Base-by-base conservation (phyloP, 768 basidiomycete species). In the Lactifluus echinatus region DNA sequence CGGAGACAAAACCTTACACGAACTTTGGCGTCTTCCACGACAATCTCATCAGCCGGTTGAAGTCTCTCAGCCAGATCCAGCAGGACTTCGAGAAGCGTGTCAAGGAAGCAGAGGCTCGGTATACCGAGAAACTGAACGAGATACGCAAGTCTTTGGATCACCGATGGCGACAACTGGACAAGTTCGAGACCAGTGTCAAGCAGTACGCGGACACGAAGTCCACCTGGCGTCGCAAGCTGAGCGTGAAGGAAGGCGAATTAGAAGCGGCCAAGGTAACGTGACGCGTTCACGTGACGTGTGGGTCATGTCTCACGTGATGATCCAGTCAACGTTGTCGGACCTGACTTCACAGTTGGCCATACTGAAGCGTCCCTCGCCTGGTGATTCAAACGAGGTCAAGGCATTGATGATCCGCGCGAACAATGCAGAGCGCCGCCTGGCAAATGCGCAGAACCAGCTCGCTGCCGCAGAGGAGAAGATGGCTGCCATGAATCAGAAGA, bases 11-110 rank as follows among this genome's bases (percentile, higher is more conserved):
- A 66, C 92, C 92, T 0, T 93, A 91, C 72, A 91, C 92, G 21
- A 95, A 95, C 71, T 96, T 97, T 66, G 75, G 80, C 62, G 85
- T 93, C 53, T 96, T 99, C 77, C 90, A 95, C 64, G 93, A 96
- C 70, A 93, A 93, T 64, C 81, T 99, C 23, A 87, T 96, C 66
- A 81, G 84, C 1, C 82, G 94, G 12, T 76, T 99, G 28, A 92
- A 93, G 66, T 76, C 84, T 0, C 79, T 98, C 56, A 87, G 82
- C 53, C 84, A 90, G 62, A 87, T 97, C 34, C 86, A 92, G 68
- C 69, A 79, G 29, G 84, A 92, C 64, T 96, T 95, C 66, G 93
- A 97, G 66, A 87, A 83, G 66, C 81, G 87, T 11, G 76, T 77
- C 61, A 92, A 91, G 69, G 89, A 92, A 19, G 79, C 81, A 0